phyloP scores from a whole-genome alignment of 2,329 filamentous ascomycete genomes.

The Talaromyces sp. region DNA sequence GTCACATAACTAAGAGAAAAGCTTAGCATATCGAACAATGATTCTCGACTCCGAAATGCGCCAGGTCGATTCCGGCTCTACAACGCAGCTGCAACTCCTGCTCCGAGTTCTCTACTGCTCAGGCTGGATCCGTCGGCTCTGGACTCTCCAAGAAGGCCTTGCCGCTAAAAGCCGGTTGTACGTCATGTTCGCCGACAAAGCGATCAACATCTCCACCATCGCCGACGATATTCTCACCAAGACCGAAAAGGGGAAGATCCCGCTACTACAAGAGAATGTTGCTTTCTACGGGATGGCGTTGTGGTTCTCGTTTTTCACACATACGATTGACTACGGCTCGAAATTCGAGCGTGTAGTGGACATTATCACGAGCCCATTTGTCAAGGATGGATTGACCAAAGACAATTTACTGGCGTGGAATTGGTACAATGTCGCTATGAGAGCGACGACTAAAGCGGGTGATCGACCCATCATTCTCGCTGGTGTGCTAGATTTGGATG shows the following conservation, averaged over 20 bases:
- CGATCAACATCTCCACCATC: constrained; percentile 22
- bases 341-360: background rate
- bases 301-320: constrained; percentile 7
- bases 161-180: constrained; percentile 27
- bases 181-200: constrained; percentile 34
- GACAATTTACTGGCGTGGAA: constrained; percentile 6
- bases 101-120: constrained; percentile 32
- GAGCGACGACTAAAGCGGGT: constrained; percentile 15
- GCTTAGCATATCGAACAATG: constrained; percentile 3
- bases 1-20: background rate
- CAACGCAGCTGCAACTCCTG: constrained; percentile 26
- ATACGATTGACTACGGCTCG: background rate
- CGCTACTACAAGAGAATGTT: background rate
- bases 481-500: constrained; percentile 15
- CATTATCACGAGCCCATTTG: background rate
- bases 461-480: constrained; percentile 18
- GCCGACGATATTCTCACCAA: constrained; percentile 18
- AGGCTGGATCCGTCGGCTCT: constrained; percentile 40
- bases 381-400: background rate
- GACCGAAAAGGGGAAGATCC: constrained; percentile 12
- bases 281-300: background rate
- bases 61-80: background rate
- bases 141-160: constrained; percentile 42
- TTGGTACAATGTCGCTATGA: constrained; percentile 19
- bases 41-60: constrained; percentile 12